These are phyloP conservation scores for Psilocybe cyanescens DNA, from an alignment of 768 basidiomycete genomes.

Conservation along the genomic window DNA sequence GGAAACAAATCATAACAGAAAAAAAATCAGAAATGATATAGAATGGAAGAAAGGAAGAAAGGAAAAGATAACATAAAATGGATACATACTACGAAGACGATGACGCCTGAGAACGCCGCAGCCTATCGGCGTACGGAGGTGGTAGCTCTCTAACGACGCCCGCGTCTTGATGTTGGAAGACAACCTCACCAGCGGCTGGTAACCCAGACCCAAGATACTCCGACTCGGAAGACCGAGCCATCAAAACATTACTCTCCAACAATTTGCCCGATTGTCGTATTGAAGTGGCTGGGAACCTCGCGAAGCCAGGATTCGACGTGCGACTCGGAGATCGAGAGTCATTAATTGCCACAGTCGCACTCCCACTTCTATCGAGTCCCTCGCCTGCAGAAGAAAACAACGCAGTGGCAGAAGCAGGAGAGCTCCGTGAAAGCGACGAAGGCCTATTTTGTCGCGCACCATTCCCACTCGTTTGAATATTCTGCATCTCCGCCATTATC, in stretches of 20 bases:
- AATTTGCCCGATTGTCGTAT: conserved; percentile 13
- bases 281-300: conserved; percentile 12
- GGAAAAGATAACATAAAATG: not conserved
- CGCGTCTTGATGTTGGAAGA: conserved; percentile 17
- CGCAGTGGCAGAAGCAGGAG: not conserved
- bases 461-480: not conserved
- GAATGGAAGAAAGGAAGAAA: not conserved
- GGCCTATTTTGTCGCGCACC: not conserved
- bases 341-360: not conserved
- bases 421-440: not conserved
- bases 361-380: not conserved
- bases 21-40: not conserved
- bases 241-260: not conserved
- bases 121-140: conserved; percentile 15
- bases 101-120: not conserved
- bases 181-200: not conserved
- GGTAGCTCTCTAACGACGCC: conserved; percentile 13
- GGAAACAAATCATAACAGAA: not conserved
- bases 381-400: not conserved
- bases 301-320: conserved; percentile 6
- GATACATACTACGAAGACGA: conserved; percentile 6
- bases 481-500: conserved; percentile 5
- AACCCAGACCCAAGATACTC: not conserved
- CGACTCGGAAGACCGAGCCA: not conserved
- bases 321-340: not conserved